Conservation (phyloP, 495 filamentous ascomycete genomes). For the Penicillium subrubescens region DNA sequence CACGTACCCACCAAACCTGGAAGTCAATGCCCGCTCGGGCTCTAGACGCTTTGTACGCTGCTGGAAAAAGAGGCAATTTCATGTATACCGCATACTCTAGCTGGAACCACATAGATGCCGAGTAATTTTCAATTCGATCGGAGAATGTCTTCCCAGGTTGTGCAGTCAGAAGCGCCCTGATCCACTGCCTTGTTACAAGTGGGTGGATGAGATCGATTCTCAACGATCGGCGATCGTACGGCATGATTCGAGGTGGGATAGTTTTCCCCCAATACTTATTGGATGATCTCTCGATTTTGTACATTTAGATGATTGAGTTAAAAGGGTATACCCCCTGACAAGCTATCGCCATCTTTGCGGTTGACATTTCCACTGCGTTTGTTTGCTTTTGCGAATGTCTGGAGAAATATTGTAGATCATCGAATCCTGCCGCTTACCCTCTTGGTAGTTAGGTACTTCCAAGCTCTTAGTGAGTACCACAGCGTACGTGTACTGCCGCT, state of each 20-base stretch:
- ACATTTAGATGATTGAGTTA: conserved; percentile 4
- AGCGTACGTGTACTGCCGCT: not conserved
- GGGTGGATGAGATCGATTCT: conserved; percentile 10
- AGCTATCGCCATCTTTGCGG: not conserved
- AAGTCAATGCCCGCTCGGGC: not conserved
- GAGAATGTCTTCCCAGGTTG: not conserved
- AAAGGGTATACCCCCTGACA: conserved; percentile 2
- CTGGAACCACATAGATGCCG: not conserved
- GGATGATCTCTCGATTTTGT: conserved; percentile 9
- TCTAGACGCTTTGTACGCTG: not conserved
- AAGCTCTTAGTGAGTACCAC: too few relatives aligned
- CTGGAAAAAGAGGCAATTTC: not conserved
- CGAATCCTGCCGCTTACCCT: not conserved
- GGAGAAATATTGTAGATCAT: not conserved
- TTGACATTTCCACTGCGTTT: not conserved
- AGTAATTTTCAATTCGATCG: not conserved
- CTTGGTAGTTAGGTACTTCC: not conserved
- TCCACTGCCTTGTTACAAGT: not conserved
- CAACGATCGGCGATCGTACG: conserved; percentile 10
- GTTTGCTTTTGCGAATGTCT: not conserved
- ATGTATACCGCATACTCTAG: not conserved
- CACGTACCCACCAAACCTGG: not conserved
- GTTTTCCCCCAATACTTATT: not conserved
- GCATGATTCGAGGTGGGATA: not conserved
- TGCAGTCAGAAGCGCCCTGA: conserved; percentile 15